These are phyloP conservation scores for Candida ponderosae DNA, from an alignment of 805 yeast genomes.

Conservation along the genomic window DNA sequence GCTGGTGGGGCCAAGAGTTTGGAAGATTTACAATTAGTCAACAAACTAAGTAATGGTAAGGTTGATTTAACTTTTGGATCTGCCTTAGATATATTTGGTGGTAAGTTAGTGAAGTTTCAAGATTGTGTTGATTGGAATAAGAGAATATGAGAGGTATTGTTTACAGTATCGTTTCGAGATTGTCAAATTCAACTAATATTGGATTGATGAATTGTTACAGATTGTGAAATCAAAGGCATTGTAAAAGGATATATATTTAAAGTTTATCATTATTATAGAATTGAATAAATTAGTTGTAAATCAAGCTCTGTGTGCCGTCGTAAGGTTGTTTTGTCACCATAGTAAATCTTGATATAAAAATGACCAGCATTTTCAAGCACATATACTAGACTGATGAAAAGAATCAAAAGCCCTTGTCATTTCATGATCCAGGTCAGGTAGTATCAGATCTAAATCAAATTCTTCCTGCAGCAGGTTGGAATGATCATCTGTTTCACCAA, in stretches of 20 bases:
- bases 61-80: constrained; percentile 93
- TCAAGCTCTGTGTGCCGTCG: no score
- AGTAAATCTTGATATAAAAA: no score
- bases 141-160: constrained; percentile 8
- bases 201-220: no score
- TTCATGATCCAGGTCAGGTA: no score
- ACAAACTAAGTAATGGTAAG: constrained; percentile 61
- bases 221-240: no score
- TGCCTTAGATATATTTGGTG: constrained; percentile 93
- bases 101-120: constrained; percentile 62
- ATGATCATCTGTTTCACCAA: no score
- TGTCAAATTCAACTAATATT: no score
- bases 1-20: constrained; percentile 93
- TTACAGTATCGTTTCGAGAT: background rate
- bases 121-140: constrained; percentile 75
- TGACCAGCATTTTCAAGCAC: no score
- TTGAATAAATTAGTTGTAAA: background rate
- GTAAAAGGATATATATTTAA: no score
- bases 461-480: background rate
- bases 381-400: no score
- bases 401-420: no score
- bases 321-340: no score
- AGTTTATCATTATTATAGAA: background rate
- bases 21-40: constrained; percentile 60
- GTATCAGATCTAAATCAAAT: background rate